Evolutionary conservation across 345 rosid genomes (phyloP), one percentile per base, ranked within the genome.

Genomic region (Litchi chinensis): DNA sequence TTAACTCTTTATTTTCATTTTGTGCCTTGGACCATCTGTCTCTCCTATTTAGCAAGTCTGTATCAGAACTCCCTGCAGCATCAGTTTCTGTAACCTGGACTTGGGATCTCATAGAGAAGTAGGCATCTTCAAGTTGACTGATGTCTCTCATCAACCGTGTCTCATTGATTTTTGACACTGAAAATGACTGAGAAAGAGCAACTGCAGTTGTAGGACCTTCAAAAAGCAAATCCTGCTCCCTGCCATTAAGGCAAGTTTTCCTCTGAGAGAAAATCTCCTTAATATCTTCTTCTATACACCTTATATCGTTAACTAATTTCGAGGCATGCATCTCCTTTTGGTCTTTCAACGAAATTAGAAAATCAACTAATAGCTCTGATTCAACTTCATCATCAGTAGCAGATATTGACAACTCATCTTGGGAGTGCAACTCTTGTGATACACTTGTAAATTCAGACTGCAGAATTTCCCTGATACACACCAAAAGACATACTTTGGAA

Each of bases 61-160:
- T 83, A 56, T 89, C 92, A 69, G 83, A 82, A 64, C 82, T 80
- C 3, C 65, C 72, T 65, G 80, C 75, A 37, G 81, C 80, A 77
- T 80, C 80, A 77, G 83, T 73, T 70, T 85, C 84, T 11, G 79
- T 79, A 22, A 76, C 77, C 72, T 78, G 88, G 76, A 84, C 77
- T 81, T 89, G 86, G 76, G 93, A 86, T 82, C 93, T 89, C 89
- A 83, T 85, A 78, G 88, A 86, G 88, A 93, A 91, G 85, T 95
- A 93, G 66, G 94, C 97, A 75, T 87, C 88, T 83, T 90, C 98
- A 50, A 95, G 91, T 79, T 89, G 92, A 75, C 79, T 73, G 62
- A 92, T 86, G 87, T 89, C 88, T 83, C 83, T 88, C 74, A 85
- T 83, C 82, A 91, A 86, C 88, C 86, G 86, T 66, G 79, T 78